Evolutionary conservation across 805 yeast genomes (phyloP), one percentile per base, ranked within the genome.

Genomic region (Cyberlindnera meyerae): DNA sequence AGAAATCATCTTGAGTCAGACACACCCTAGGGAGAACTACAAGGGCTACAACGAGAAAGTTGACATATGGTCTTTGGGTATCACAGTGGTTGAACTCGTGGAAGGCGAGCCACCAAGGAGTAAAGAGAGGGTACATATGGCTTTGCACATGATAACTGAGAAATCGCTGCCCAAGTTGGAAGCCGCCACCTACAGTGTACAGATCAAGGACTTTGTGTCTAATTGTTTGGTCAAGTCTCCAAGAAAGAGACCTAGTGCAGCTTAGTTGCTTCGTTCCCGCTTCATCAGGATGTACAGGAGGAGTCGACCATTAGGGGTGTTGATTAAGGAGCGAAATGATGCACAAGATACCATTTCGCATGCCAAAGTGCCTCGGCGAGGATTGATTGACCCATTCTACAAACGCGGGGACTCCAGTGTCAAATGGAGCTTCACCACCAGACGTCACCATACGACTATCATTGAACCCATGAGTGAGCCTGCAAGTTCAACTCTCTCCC

Each of bases 61-160:
- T 1, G 98, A 93, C 55, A 84, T 93, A 36, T 93, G 98, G 98
- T 87, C 96, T 0, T 65, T 88, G 16, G 98, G 98, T 0, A 90
- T 93, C 34, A 89, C 97, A 0, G 77, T 85, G 1, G 82, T 85
- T 51, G 98, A 93, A 60, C 64, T 93, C 32, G 70, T 83, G 2
- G 77, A 79, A 4, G 97, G 97, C 1, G 61, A 68, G 8, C 95
- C 96, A 0, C 98, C 98, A 0, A 66, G 77, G 37, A 61, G 85
- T 1, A 75, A 79, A 18, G 66, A 73, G 37, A 84, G 81, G 36
- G 95, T 96, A 11, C 71, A 82, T 77, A 78, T 81, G 45, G 86
- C 84, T 0, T 65, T 90, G 48, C 71, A 79, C 49, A 71, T 73
- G 32, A 84, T 87, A 30, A 90, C 89, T 11, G 70, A 71, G 29